Evolutionary conservation across 164 flowering plant species (phyloP), one percentile per base, ranked within the genome.

Genomic region (Tetrastigma voinierianum): DNA sequence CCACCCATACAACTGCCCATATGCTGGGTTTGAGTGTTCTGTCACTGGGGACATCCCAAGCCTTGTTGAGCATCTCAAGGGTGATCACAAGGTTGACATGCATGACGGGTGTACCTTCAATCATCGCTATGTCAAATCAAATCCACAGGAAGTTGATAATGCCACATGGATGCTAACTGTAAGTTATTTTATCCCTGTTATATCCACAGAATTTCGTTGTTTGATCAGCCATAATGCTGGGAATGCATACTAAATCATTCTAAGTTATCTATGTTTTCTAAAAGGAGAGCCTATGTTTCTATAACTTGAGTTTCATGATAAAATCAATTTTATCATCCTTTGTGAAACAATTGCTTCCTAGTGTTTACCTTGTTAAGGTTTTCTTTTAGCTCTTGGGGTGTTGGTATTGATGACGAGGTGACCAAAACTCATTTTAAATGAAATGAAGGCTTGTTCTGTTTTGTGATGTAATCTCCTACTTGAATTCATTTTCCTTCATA

Each of bases 131-230:
- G 82, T 78, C 62, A 78, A 78, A 48, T 62, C 76, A 16, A 74
- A 75, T 60, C 81, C 81, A n/a, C 75, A 74, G 46, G 78, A 77
- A 59, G 78, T 78, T 48, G 81, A 78, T 57, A 78, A 78, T 60
- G 82, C 79, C 19, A 78, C 77, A 53, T 78, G 82, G 82, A 78
- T 78, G 82, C 76, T 78, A 15, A 78, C 82, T 19, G 82, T 78
- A 72, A 72, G 70, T 75, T 45, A 43, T 44, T 21, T 45, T 14
- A 40, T 32, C 18, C n/a, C n/a, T 10, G 13, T 14, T 12, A 19
- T 43, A 44, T 66, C 7, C 20, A 58, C 17, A 51, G 48, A 48
- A 67, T 13, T n/a, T 58, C 47, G 18, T 13, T 66, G 18, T 65
- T 40, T 16, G 11, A 10, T 55, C 21, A 10, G n/a, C 17, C 5